phyloP scores from a whole-genome alignment of 345 rosid species.

The Aethionema arabicum region DNA sequence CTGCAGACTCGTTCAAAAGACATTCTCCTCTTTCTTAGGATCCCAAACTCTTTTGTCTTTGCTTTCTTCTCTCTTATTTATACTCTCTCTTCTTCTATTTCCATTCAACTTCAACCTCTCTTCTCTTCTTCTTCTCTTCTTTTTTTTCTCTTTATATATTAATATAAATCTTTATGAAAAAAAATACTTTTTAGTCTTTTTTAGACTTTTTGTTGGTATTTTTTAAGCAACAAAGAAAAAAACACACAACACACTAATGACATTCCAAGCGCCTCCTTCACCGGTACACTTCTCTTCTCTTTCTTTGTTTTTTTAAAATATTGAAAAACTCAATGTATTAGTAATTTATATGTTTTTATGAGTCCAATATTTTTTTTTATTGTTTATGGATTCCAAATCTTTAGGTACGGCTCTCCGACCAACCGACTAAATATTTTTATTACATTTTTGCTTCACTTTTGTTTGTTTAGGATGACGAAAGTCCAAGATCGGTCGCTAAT shows the following conservation, averaged over 20 bases:
- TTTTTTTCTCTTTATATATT: conserved; percentile 34
- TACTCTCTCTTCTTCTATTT: conserved; percentile 9
- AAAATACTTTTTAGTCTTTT: conserved; percentile 32
- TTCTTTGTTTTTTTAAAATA: too few relatives aligned
- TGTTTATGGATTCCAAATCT: too few relatives aligned
- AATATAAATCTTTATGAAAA: conserved; percentile 5
- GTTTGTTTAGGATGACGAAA: conserved; percentile 25
- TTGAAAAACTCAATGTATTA: too few relatives aligned
- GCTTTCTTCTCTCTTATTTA: conserved; percentile 21
- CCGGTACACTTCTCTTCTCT: not conserved
- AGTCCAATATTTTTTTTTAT: too few relatives aligned
- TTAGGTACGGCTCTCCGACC: too few relatives aligned
- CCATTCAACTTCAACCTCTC: conserved; percentile 17
- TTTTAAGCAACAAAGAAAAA: conserved; percentile 6
- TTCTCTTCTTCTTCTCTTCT: not conserved
- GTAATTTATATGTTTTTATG: too few relatives aligned
- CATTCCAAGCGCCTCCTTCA: conserved; percentile 15
- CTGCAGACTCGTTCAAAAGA: conserved; percentile 33
- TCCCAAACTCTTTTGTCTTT: conserved; percentile 22
- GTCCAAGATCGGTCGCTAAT: conserved; percentile 26
- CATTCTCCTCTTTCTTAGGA: conserved; percentile 34
- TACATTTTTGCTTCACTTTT: too few relatives aligned
- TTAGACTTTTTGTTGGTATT: conserved; percentile 15
- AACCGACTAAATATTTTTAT: too few relatives aligned
- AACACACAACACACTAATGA: conserved; percentile 34